Evolutionary conservation across 2,329 filamentous ascomycete genomes (phyloP).

Genomic region (Botryotinia convoluta): DNA sequence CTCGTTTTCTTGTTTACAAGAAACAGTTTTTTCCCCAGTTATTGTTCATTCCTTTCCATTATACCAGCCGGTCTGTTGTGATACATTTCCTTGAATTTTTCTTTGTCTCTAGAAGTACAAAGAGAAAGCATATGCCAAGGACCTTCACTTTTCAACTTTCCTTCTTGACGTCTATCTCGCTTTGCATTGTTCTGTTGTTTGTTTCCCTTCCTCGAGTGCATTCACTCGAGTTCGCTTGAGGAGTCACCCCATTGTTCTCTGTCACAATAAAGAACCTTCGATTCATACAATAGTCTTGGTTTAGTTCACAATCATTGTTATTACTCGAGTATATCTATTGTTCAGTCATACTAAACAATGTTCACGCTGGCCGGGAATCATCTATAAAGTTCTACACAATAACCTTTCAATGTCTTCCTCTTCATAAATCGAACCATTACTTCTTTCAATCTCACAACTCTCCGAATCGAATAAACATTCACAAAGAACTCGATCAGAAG

Average conservation of each 20-base stretch:
- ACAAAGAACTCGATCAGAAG: background rate
- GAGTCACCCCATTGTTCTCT: conserved; percentile 12
- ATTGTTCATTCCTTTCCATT: background rate
- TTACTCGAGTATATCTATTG: conserved; percentile 24
- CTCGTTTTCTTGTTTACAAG: conserved; percentile 1
- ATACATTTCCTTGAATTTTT: background rate
- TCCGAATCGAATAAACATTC: background rate
- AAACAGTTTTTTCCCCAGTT: conserved; percentile 12
- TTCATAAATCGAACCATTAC: background rate
- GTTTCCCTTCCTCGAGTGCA: background rate
- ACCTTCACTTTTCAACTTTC: background rate
- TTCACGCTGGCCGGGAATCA: conserved; percentile 29
- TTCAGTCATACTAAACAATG: conserved; percentile 25
- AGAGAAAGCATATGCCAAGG: conserved; percentile 7
- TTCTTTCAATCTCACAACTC: background rate
- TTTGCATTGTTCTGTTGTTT: conserved; percentile 9
- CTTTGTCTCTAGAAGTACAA: conserved; percentile 15
- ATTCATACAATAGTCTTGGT: conserved; percentile 7
- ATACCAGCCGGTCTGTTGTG: background rate
- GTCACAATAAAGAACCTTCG: background rate
- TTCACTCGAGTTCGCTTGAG: conserved; percentile 8
- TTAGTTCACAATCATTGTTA: conserved; percentile 17
- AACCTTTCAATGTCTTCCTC: conserved; percentile 5
- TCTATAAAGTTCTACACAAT: conserved; percentile 18
- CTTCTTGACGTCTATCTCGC: background rate